Conservation (phyloP, 208 protist genomes). For the Trichomonas tenax region DNA sequence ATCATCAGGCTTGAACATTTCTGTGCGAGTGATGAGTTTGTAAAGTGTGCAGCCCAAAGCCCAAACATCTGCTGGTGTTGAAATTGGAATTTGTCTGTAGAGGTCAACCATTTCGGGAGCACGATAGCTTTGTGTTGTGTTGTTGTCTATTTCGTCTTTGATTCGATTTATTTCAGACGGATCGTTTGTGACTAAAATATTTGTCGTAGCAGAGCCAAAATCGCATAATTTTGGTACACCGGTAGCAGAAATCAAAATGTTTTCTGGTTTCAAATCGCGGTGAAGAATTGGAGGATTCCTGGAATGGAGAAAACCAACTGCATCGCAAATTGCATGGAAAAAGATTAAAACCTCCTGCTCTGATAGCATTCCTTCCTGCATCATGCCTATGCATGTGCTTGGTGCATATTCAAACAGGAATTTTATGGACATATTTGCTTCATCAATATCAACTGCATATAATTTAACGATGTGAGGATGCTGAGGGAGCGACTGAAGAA, state of each 20-base stretch:
- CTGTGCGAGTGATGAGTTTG: background rate
- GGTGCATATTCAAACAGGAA: background rate
- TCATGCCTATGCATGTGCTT: background rate
- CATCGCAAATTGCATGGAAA: background rate
- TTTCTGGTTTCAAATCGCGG: constrained; percentile 27
- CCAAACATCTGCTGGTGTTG: background rate
- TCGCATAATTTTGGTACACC: constrained; percentile 18
- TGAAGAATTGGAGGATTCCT: constrained; percentile 21
- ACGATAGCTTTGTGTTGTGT: background rate
- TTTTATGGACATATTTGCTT: background rate
- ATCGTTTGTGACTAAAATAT: background rate
- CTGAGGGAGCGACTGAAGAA: background rate
- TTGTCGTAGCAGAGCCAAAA: constrained; percentile 24
- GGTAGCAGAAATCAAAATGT: background rate
- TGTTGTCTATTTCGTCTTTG: background rate
- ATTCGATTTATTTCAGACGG: background rate
- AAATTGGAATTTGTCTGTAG: background rate
- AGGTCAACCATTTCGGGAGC: background rate
- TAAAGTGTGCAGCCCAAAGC: background rate
- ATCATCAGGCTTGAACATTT: background rate
- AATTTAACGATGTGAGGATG: background rate
- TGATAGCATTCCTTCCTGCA: background rate
- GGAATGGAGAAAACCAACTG: background rate
- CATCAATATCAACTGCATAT: background rate
- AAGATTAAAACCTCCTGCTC: background rate